Conservation (phyloP, 345 rosid species). For the Dimocarpus longan region DNA sequence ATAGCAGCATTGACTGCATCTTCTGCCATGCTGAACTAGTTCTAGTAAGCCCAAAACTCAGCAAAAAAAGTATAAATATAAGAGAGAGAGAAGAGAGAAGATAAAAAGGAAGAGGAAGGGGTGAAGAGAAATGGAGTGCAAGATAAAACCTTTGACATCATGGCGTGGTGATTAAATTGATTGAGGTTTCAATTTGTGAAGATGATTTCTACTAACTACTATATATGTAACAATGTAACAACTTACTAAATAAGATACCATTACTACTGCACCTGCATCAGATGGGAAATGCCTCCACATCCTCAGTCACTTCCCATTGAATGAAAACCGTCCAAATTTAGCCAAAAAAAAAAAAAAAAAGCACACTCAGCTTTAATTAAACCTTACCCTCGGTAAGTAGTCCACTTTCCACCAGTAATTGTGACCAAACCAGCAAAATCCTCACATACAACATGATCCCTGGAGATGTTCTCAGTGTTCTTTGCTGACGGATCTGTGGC, state of each 20-base stretch:
- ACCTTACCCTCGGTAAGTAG: conserved; percentile 87
- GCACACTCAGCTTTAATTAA: conserved; percentile 14
- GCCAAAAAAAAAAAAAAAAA: not conserved
- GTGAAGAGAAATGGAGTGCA: not conserved
- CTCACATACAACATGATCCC: conserved; percentile 93
- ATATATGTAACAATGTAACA: not conserved
- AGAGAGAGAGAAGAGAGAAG: not conserved
- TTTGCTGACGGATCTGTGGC: conserved; percentile 87
- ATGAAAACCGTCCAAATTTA: not conserved
- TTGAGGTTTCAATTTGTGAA: not conserved
- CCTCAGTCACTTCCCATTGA: not conserved
- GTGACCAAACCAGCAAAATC: conserved; percentile 94
- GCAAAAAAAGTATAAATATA: not conserved
- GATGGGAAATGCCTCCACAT: not conserved
- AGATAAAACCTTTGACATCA: not conserved
- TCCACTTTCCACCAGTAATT: conserved; percentile 99
- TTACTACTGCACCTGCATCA: not conserved
- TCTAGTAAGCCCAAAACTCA: conserved; percentile 29
- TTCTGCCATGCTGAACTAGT: conserved; percentile 90
- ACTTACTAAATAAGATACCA: not conserved
- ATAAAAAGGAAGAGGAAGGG: not conserved
- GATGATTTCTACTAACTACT: not conserved
- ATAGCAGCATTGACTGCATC: conserved; percentile 94
- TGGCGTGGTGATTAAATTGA: not conserved
- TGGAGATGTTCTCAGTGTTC: conserved; percentile 92